A percentile compares a stretch with the other conserved stretches of the same genome.
Evolutionary conservation across 805 yeast genomes (phyloP).

Genomic region (Saccharomycopsis sp.): DNA sequence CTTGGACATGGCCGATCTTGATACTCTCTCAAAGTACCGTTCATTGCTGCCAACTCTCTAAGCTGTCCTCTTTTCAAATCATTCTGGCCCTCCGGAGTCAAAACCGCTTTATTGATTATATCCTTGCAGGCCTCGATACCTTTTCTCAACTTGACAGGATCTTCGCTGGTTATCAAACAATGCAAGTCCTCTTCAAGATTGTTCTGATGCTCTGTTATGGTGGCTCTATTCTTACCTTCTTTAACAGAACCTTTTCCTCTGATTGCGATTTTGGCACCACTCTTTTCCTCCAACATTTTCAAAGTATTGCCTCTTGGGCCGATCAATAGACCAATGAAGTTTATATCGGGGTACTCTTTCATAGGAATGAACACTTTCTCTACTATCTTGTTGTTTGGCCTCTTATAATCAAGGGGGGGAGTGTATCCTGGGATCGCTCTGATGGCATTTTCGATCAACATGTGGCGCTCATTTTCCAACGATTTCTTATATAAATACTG

Average conservation of each 20-base stretch:
- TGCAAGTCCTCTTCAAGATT: slow-evolving; percentile 78
- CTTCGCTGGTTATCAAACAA: slow-evolving; percentile 77
- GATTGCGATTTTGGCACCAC: slow-evolving; percentile 73
- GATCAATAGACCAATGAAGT: slow-evolving; percentile 79
- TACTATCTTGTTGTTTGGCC: slow-evolving; percentile 49
- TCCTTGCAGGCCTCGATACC: slow-evolving; percentile 70
- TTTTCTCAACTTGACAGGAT: slow-evolving; percentile 62
- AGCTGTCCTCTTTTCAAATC: slow-evolving; percentile 85
- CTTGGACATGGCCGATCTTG: slow-evolving; percentile 51
- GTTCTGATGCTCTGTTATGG: slow-evolving; percentile 39
- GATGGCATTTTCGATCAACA: slow-evolving; percentile 66
- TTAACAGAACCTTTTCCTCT: slow-evolving; percentile 95
- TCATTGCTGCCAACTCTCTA: slow-evolving; percentile 83
- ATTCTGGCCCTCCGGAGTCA: slow-evolving; percentile 88
- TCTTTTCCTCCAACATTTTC: slow-evolving; percentile 66
- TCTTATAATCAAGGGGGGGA: slow-evolving; percentile 71
- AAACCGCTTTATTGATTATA: slow-evolving; percentile 73
- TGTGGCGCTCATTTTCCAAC: slow-evolving; percentile 72
- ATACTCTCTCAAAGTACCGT: slow-evolving; percentile 88
- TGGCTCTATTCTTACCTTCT: slow-evolving; percentile 63
- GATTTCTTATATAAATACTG: slow-evolving; percentile 53
- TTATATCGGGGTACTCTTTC: slow-evolving; percentile 80
- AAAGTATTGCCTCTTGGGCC: slow-evolving; percentile 96
- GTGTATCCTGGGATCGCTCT: slow-evolving; percentile 63
- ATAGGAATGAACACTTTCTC: slow-evolving; percentile 84